These are phyloP conservation scores for Basidiobolus meristosporus DNA, from an alignment of 371 early-diverging fungal species.

Conservation along the genomic window DNA sequence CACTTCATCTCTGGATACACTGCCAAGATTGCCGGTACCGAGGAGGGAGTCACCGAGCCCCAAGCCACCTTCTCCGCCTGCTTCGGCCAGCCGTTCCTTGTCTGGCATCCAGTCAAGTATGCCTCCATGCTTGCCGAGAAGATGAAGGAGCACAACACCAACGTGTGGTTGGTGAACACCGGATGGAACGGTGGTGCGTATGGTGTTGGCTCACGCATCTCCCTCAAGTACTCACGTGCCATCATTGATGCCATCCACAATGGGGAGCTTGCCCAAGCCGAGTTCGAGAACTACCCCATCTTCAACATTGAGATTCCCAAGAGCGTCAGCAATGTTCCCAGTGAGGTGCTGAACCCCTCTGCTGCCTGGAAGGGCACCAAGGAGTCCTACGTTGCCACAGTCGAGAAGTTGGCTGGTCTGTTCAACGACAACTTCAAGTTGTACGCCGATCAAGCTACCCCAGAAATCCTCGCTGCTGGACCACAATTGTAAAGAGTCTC, in stretches of 20 bases:
- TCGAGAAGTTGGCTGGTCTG: conserved; percentile 56
- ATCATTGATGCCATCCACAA: conserved; percentile 92
- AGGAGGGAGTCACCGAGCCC: conserved; percentile 88
- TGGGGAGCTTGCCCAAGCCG: conserved; percentile 67
- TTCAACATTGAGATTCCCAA: conserved; percentile 81
- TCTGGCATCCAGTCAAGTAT: too few species aligned
- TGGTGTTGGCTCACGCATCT: conserved; percentile 76
- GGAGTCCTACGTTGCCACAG: conserved; percentile 37
- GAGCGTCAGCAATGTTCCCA: conserved; percentile 51
- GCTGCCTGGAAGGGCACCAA: conserved; percentile 62
- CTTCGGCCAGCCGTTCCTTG: too few species aligned
- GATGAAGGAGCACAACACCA: conserved; percentile 72
- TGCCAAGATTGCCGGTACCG: conserved; percentile 91
- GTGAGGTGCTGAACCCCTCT: conserved; percentile 70
- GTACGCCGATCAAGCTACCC: conserved; percentile 61
- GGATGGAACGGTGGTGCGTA: conserved; percentile 94
- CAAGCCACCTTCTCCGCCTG: conserved; percentile 90
- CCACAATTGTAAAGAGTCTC: conserved; percentile 20
- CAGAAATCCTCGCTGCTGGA: conserved; percentile 59
- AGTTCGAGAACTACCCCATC: conserved; percentile 60
- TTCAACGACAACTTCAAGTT: conserved; percentile 81
- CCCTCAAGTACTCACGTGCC: conserved; percentile 90
- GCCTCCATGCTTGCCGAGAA: too few species aligned
- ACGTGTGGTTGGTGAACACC: conserved; percentile 96
- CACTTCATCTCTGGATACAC: conserved; percentile 91